Evolutionary conservation across 306 rosid species (phyloP), one percentile per base, ranked within the genome.

Genomic region (Vigna hirtella): DNA sequence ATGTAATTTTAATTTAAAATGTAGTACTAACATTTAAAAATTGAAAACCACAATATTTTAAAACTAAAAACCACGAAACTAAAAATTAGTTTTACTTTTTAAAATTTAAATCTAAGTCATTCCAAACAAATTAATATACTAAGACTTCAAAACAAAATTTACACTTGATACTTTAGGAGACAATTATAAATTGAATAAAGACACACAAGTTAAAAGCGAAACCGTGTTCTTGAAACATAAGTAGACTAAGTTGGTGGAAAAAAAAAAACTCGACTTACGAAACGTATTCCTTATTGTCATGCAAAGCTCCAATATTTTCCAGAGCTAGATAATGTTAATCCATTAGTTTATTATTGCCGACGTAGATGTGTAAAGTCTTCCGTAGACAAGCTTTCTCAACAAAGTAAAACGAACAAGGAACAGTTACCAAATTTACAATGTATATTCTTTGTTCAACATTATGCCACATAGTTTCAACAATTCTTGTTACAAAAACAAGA

Each of bases 401-500:
- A 67, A 66, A 59, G 79, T 30, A 58, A 50, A 64, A 81, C 59
- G 22, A 9, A 48, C 42, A 30, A 7, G 40, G 26, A 77, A 53
- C 61, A 18, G 43, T 70, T 59, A 38, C 34, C 73, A 68, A 63
- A 74, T 49, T 77, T 65, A 75, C 18, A 80, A 76, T 49, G 76
- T 49, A 65, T 70, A 65, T 70, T 58, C 51, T 59, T 82, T 51
- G 77, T 47, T 30, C 65, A 65, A 69, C 43, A 66, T 55, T 55
- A 52, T 40, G 79, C 62, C 51, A 58, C 20, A 32, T 55, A 58
- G 72, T 75, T 66, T 69, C 83, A 76, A 77, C 73, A 57, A 58
- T 57, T 70, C 62, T 74, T 78, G 70, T 63, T 42, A 40, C 65
- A 38, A 47, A 78, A 81, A 52, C 28, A 74, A n/a, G 78, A 68